phyloP scores from a whole-genome alignment of 805 yeast genomes.

The Suhomyces faveliae region DNA sequence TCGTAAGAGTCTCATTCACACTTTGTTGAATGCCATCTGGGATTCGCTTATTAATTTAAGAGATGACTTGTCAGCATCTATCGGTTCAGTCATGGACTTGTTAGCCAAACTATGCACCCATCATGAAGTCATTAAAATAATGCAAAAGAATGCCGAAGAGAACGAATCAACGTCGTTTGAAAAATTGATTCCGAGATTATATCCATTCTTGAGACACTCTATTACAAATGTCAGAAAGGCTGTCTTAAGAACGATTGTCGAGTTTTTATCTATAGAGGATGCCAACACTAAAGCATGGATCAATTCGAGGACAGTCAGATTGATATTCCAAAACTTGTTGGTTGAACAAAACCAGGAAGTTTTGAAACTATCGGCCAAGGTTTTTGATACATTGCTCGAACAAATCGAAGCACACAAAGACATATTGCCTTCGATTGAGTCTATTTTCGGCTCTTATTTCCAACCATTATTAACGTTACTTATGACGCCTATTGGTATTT shows the following conservation, averaged over 20 bases:
- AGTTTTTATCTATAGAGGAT: slow-evolving; percentile 64
- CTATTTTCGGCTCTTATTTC: slow-evolving; percentile 54
- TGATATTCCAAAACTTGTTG: slow-evolving; percentile 80
- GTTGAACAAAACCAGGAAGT: slow-evolving; percentile 86
- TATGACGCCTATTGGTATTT: slow-evolving; percentile 93
- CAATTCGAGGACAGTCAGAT: slow-evolving; percentile 66
- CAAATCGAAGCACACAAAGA: slow-evolving; percentile 37
- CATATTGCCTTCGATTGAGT: slow-evolving; percentile 46
- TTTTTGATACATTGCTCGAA: slow-evolving; percentile 55
- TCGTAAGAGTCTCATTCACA: slow-evolving; percentile 49
- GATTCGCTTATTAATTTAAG: slow-evolving; percentile 76
- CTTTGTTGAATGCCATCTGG: slow-evolving; percentile 77
- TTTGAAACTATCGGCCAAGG: slow-evolving; percentile 56
- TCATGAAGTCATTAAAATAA: slow-evolving; percentile 67
- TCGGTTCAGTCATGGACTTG: slow-evolving; percentile 94
- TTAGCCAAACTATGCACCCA: slow-evolving; percentile 84
- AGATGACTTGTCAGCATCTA: slow-evolving; percentile 92
- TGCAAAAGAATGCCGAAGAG: slow-evolving; percentile 58
- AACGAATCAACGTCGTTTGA: slow-evolving; percentile 55
- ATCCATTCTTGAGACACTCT: slow-evolving; percentile 91
- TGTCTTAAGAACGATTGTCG: slow-evolving; percentile 74
- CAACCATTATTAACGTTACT: slow-evolving; percentile 62
- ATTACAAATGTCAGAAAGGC: slow-evolving; percentile 88
- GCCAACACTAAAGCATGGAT: slow-evolving; percentile 66
- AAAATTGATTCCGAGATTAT: slow-evolving; percentile 80